Base-by-base conservation (phyloP, 345 rosid genomes). In the Murraya koenigii region DNA sequence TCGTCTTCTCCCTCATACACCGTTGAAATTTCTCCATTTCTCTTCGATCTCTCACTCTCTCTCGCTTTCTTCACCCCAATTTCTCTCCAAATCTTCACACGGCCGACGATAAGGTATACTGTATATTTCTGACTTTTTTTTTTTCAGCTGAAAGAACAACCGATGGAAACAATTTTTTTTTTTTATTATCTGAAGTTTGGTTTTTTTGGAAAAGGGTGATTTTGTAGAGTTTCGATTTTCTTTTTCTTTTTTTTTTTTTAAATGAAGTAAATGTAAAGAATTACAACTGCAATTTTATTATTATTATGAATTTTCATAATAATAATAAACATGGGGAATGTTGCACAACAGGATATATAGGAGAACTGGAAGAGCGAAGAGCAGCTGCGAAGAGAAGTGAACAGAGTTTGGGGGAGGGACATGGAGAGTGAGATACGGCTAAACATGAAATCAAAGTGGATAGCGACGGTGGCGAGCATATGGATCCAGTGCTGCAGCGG, bases 401-500 rank as follows among this genome's bases (percentile, higher is more conserved):
- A 49, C 55, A 5, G 55, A 52, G 22, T 17, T 52, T 17, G 22
- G 1, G 2, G 22, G 56, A 52, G 56, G 56, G 56, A 52, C 56
- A 52, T 52, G 56, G 56, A 52, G 22, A 52, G 13, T 14, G 71
- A 25, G 70, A 26, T 36, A 35, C 69, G 81, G 73, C 76, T 84
- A 32, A 52, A 52, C 56, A 0, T 44, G 17, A 44, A 44, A 44
- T 44, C 56, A 52, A 92, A 86, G 79, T 90, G 91, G 94, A 76
- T 86, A 58, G 84, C 89, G 10, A 85, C 93, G 19, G 85, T 85
- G 28, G 97, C 91, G 44, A 88, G 93, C 80, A 88, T 90, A 86
- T 90, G 93, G 97, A 91, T 94, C 76, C 97, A 90, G 80, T 78
- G 88, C 86, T 84, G 86, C 32, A 79, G 83, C 78, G 95, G 98